Conservation (phyloP, 352 stramenopile species). For the Pythium vanterpoolii region DNA sequence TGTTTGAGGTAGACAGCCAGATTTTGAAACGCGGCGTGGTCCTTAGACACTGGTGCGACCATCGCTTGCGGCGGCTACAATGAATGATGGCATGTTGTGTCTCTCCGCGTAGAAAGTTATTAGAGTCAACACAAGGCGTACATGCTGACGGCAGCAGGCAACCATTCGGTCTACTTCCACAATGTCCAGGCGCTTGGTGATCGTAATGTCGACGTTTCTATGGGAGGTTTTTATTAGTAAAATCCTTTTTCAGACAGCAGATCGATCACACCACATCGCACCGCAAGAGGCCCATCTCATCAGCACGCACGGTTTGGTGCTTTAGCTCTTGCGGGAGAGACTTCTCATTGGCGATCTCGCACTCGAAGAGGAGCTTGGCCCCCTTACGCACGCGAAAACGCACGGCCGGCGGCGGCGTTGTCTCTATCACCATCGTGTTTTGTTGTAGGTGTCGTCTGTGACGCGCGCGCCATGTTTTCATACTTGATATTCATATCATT, state of each 20-base stretch:
- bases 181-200: constrained; percentile 60
- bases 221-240: background rate
- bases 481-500: constrained; percentile 11
- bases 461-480: background rate
- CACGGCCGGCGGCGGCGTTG: constrained; percentile 18
- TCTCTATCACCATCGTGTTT: background rate
- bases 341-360: constrained; percentile 21
- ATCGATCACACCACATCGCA: constrained; percentile 16
- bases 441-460: background rate
- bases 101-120: background rate
- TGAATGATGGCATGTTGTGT: background rate
- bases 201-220: constrained; percentile 42
- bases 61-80: constrained; percentile 53
- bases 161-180: constrained; percentile 58
- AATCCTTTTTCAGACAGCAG: too few species aligned
- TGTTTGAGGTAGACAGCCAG: constrained; percentile 52
- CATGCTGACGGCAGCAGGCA: constrained; percentile 42
- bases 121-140: constrained; percentile 15
- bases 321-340: constrained; percentile 22
- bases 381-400: constrained; percentile 65
- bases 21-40: constrained; percentile 33
- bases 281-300: constrained; percentile 45
- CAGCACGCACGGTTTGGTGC: constrained; percentile 20
- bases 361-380: constrained; percentile 67
- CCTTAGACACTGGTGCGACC: constrained; percentile 24